Percentiles rank a stretch among this genome's conserved stretches.
Conservation (phyloP, 139 green algal species). For the Coelastrella sp. region DNA sequence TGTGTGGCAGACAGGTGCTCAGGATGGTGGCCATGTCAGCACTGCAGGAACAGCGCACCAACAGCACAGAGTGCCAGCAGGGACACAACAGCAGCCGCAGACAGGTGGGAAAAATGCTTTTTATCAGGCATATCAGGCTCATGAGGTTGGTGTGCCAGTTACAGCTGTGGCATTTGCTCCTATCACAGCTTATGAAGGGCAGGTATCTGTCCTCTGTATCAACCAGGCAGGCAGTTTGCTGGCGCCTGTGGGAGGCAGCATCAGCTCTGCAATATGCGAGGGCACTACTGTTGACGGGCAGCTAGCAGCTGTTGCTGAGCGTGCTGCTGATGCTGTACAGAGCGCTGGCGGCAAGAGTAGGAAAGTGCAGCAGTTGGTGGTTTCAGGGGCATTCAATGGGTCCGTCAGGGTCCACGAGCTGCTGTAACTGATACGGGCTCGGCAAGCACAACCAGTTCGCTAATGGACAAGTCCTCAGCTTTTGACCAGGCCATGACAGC, state of each 20-base stretch:
- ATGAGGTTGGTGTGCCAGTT: slow-evolving; percentile 30
- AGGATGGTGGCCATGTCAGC: slow-evolving; percentile 8
- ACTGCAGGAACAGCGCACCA: neutral
- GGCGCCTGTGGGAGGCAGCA: neutral
- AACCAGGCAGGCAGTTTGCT: neutral
- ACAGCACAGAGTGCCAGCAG: neutral
- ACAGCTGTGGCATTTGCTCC: slow-evolving; percentile 34
- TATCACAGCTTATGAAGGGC: neutral
- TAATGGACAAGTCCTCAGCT: neutral
- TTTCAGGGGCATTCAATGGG: slow-evolving; percentile 37
- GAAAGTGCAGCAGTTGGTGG: slow-evolving; percentile 26
- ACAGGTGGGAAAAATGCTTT: slow-evolving; percentile 36
- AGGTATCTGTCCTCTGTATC: neutral
- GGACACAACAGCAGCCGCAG: neutral
- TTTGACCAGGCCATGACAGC: no score
- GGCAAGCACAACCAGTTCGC: neutral
- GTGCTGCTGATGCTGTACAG: neutral
- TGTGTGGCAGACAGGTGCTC: slow-evolving; percentile 64
- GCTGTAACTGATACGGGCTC: neutral
- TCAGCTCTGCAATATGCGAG: neutral
- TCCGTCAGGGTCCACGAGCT: slow-evolving; percentile 38
- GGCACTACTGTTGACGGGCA: neutral
- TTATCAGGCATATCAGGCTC: slow-evolving; percentile 42
- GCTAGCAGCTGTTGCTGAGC: neutral
- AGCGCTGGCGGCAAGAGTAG: neutral